Conservation (phyloP, 148 eudicot species). For the Chenopodium berlandieri region DNA sequence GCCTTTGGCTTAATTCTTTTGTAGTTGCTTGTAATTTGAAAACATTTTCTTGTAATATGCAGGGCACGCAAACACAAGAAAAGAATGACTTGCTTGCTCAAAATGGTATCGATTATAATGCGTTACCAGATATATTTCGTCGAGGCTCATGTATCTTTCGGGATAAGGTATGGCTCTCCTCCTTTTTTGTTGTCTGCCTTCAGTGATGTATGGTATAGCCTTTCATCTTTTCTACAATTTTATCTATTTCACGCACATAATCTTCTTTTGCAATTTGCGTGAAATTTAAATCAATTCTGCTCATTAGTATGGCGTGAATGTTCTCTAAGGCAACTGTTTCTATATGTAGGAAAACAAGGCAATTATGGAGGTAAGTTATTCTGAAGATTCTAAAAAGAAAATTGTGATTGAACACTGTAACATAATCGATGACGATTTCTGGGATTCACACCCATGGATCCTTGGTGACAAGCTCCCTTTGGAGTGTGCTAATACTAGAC, state of each 20-base stretch:
- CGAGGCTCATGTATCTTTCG: constrained; percentile 60
- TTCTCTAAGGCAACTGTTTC: background rate
- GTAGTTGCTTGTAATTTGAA: background rate
- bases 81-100: constrained; percentile 54
- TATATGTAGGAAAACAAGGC: constrained; percentile 33
- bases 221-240: background rate
- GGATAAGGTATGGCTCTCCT: constrained; percentile 41
- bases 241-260: background rate
- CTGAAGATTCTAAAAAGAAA: constrained; percentile 23
- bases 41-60: constrained; percentile 16
- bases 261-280: background rate
- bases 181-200: background rate
- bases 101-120: constrained; percentile 49
- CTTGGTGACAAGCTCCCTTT: constrained; percentile 16
- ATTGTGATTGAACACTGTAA: constrained; percentile 53
- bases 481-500: background rate
- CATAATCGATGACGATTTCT: constrained; percentile 61
- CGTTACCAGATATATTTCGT: constrained; percentile 60
- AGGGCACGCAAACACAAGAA: constrained; percentile 75
- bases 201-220: background rate
- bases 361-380: background rate
- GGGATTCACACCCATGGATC: constrained; percentile 57
- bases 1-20: background rate
- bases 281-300: background rate
- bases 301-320: background rate